Base-by-base conservation (phyloP, 1,139 yeast species). In the Eremothecium cymbalariae region DNA sequence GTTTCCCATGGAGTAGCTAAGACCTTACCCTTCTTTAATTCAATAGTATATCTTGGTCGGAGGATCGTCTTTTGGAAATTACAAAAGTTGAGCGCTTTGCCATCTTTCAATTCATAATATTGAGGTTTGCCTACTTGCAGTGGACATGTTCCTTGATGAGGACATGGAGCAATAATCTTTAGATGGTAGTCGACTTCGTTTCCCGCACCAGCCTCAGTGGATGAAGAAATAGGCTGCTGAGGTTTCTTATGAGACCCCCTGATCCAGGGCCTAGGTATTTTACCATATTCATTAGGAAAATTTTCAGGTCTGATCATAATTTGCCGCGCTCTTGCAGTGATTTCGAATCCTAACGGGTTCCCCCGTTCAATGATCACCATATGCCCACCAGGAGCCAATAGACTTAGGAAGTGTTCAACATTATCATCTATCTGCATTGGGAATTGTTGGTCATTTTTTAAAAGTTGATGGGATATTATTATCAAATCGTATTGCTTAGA, bases 131-230 rank as follows among this genome's bases (percentile, higher is more conserved):
- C 77, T 20, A 76, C 68, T 55, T 86, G 96, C 36, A 90, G 62
- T 0, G 98, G 97, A 51, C 97, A 88, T 46, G 67, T 72, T 18
- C 78, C 73, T 50, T 86, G 96, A 55, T 90, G 97, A 0, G 94
- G 62, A 53, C 97, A 90, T 3, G 98, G 98, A 0, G 95, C 95
- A 19, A 90, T 51, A 8, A 88, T 68, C 35, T 68, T 69, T 28
- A 81, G 48, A 45, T 77, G 77, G 48, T 69, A 77, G 44, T 68
- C 69, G 3, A 47, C 59, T 48, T 44, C 56, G 49, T 15, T 41
- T 2, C 35, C 41, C 6, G 46, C 18, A 9, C 6, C 16, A 14
- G 17, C n/a, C 4, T 18, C 11, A 4, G 24, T 15, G 5, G 32
- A 20, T 9, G 11, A 18, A 7, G 22, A n/a, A 14, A 22, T 17